These are phyloP conservation scores for Sextonia rubra DNA, from an alignment of 164 flowering plant species.

Conservation along the genomic window DNA sequence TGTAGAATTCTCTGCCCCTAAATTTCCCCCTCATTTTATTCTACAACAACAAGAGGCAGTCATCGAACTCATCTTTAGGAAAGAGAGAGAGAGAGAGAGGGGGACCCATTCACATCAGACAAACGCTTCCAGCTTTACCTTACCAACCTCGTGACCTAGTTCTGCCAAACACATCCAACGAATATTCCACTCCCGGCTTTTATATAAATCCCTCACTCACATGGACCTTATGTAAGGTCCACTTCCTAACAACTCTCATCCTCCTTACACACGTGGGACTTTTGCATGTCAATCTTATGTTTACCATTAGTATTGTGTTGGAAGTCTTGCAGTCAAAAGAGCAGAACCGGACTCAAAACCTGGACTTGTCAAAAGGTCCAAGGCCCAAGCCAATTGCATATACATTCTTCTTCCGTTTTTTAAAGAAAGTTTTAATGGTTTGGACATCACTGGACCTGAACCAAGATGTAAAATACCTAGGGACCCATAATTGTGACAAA, in stretches of 20 bases:
- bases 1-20: too few species aligned
- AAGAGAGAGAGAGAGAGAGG: not conserved
- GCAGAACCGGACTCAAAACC: too few species aligned
- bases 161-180: not conserved
- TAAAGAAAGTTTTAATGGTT: too few species aligned
- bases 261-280: not conserved
- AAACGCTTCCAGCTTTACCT: not conserved
- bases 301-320: not conserved
- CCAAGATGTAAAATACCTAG: too few species aligned
- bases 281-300: not conserved
- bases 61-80: not conserved
- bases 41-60: too few species aligned
- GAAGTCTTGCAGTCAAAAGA: too few species aligned
- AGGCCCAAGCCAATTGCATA: too few species aligned
- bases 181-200: not conserved
- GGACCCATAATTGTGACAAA: too few species aligned
- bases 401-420: too few species aligned
- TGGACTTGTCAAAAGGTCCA: too few species aligned
- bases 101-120: not conserved
- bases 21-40: too few species aligned
- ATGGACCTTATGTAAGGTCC: not conserved
- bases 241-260: not conserved
- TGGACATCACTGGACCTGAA: too few species aligned
- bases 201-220: not conserved
- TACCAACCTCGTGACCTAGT: not conserved